Percentiles rank a stretch among this genome's conserved stretches.
Evolutionary conservation across 2,329 filamentous ascomycete genomes (phyloP).

Genomic region (Sclerotinia borealis): DNA sequence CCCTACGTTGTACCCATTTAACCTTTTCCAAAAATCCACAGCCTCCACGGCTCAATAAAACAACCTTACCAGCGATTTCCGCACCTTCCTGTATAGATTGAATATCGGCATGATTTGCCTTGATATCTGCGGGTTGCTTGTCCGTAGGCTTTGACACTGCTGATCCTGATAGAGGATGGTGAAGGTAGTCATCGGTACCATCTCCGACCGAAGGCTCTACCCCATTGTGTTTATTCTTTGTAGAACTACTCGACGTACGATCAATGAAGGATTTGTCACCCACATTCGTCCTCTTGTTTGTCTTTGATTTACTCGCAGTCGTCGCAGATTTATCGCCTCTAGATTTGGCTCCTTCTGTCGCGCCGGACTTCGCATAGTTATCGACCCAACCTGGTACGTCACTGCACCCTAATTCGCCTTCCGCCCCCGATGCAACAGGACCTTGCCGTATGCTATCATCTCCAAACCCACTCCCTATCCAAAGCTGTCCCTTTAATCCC

Average conservation of each 20-base stretch:
- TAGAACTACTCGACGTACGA: slow-evolving; percentile 19
- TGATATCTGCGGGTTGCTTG: slow-evolving; percentile 21
- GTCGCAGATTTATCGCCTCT: slow-evolving; percentile 22
- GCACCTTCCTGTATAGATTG: slow-evolving; percentile 86
- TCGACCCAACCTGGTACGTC: slow-evolving; percentile 87
- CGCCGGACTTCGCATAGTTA: slow-evolving; percentile 41
- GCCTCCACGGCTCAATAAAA: slow-evolving; percentile 82
- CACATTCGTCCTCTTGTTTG: slow-evolving; percentile 35
- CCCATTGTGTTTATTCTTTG: slow-evolving; percentile 18
- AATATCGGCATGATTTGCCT: slow-evolving; percentile 68
- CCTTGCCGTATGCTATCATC: slow-evolving; percentile 65
- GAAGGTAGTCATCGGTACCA: slow-evolving; percentile 79
- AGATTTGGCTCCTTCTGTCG: slow-evolving; percentile 19
- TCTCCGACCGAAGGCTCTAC: slow-evolving; percentile 47
- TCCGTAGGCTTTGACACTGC: slow-evolving; percentile 34
- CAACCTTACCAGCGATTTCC: slow-evolving; percentile 89
- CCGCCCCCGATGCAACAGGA: slow-evolving; percentile 45
- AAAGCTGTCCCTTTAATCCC: slow-evolving; percentile 82
- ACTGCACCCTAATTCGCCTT: slow-evolving; percentile 89
- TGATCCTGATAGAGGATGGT: slow-evolving; percentile 42
- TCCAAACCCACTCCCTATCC: slow-evolving; percentile 88
- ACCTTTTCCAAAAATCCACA: slow-evolving; percentile 97
- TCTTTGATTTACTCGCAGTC: slow-evolving; percentile 38
- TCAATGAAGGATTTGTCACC: slow-evolving; percentile 22
- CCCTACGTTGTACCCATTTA: slow-evolving; percentile 90